Conservation (phyloP, 2,329 filamentous ascomycete genomes). For the Metarhizium brunneum region DNA sequence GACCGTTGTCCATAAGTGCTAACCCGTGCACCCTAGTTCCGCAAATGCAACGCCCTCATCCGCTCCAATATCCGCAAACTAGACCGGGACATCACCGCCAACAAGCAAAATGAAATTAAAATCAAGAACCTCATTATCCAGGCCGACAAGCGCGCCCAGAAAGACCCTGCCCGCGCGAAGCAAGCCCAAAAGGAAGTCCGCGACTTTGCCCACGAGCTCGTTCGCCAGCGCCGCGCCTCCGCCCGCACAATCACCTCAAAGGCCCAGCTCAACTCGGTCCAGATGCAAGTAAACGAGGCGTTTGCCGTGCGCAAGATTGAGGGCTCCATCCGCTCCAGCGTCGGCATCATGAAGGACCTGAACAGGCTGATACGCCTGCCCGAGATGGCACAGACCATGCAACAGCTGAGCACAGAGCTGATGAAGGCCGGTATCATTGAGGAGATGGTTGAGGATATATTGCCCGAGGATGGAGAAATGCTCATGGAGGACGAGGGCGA, state of each 20-base stretch:
- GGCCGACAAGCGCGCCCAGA: conserved; percentile 71
- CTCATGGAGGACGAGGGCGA: conserved; percentile 71
- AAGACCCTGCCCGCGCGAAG: conserved; percentile 66
- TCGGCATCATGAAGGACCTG: conserved; percentile 95
- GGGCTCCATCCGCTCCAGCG: conserved; percentile 75
- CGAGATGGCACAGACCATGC: conserved; percentile 81
- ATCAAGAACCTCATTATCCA: conserved; percentile 77
- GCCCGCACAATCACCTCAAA: conserved; percentile 74
- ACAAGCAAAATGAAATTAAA: conserved; percentile 73
- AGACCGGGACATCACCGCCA: conserved; percentile 78
- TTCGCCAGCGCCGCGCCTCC: conserved; percentile 69
- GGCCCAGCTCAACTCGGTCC: conserved; percentile 83
- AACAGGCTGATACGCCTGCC: conserved; percentile 78
- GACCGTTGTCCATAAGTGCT: background rate
- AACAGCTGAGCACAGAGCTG: conserved; percentile 74
- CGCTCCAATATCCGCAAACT: conserved; percentile 86
- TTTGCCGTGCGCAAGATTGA: conserved; percentile 95
- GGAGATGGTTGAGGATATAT: conserved; percentile 84
- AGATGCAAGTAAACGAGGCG: conserved; percentile 96
- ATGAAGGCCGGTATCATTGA: conserved; percentile 95
- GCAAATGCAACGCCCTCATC: conserved; percentile 89
- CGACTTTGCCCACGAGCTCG: conserved; percentile 78
- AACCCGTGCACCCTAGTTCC: conserved; percentile 48
- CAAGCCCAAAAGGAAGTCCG: conserved; percentile 79
- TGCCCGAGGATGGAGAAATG: conserved; percentile 65